A percentile compares a stretch with the other conserved stretches of the same genome.
These are phyloP conservation scores for Mortierella sp. DNA, from an alignment of 371 early-diverging fungal genomes.

Conservation along the genomic window DNA sequence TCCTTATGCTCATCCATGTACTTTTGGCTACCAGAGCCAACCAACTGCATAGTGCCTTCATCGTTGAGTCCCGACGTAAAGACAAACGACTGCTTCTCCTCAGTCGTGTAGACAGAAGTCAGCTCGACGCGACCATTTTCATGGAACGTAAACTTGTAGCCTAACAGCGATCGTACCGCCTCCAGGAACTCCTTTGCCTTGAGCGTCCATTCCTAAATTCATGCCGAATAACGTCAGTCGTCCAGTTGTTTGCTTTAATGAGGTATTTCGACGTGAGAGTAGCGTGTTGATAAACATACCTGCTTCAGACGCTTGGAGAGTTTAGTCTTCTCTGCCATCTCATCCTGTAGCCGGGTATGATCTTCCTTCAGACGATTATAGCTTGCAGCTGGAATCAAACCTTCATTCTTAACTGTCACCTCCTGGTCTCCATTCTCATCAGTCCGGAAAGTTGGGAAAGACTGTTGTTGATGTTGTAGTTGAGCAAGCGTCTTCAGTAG, in stretches of 20 bases:
- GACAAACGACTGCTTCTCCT: slow-evolving; percentile 69
- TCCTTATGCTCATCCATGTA: slow-evolving; percentile 65
- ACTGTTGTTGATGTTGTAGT: slow-evolving; percentile 30
- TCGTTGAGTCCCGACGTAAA: slow-evolving; percentile 70
- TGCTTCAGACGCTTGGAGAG: slow-evolving; percentile 74
- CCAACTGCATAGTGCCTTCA: slow-evolving; percentile 68
- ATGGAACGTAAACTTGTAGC: slow-evolving; percentile 80
- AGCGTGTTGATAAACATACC: slow-evolving; percentile 51
- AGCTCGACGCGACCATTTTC: slow-evolving; percentile 77
- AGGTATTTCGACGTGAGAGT: too few relatives aligned
- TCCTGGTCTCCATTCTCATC: slow-evolving; percentile 18
- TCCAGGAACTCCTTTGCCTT: slow-evolving; percentile 78
- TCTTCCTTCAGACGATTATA: slow-evolving; percentile 69
- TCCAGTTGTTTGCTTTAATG: too few relatives aligned
- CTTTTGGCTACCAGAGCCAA: slow-evolving; percentile 70
- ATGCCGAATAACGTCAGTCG: too few relatives aligned
- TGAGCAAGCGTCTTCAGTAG: slow-evolving; percentile 54
- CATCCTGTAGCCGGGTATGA: slow-evolving; percentile 56
- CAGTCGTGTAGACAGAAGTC: slow-evolving; percentile 69
- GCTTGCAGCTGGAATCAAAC: slow-evolving; percentile 64
- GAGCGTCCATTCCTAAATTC: slow-evolving; percentile 55
- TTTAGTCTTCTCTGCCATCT: slow-evolving; percentile 66
- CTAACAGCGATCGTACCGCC: slow-evolving; percentile 74
- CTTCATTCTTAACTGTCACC: slow-evolving; percentile 10
- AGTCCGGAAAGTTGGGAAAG: neutral